phyloP scores from a whole-genome alignment of 495 filamentous ascomycete genomes.

The Lichina pygmaea region DNA sequence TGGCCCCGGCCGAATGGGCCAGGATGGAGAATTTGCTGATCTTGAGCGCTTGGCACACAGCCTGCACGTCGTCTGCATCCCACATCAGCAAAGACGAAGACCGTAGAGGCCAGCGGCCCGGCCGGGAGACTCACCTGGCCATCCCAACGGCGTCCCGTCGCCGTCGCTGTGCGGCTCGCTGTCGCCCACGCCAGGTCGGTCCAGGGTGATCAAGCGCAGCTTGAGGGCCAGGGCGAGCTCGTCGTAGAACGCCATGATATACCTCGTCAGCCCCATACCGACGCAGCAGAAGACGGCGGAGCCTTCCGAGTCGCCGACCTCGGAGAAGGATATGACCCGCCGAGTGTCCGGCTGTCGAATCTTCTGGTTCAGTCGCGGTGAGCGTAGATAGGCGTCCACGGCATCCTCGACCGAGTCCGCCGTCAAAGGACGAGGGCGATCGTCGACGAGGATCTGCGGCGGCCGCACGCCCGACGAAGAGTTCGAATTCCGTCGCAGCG shows the following conservation, averaged over 20 bases:
- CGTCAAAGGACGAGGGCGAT: conserved; percentile 44
- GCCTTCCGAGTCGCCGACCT: conserved; percentile 81
- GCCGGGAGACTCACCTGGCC: conserved; percentile 44
- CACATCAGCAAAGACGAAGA: neutral
- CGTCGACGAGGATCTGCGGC: conserved; percentile 7
- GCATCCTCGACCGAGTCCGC: conserved; percentile 73
- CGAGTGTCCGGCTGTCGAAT: conserved; percentile 64
- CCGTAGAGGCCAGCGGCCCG: neutral
- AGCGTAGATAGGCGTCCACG: conserved; percentile 61
- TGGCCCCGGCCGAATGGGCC: conserved; percentile 91
- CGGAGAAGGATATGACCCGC: conserved; percentile 78
- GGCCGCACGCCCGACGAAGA: neutral
- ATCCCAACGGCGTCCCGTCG: conserved; percentile 63
- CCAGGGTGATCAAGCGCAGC: conserved; percentile 73
- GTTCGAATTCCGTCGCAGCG: neutral
- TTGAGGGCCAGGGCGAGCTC: conserved; percentile 76
- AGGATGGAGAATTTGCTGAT: conserved; percentile 94
- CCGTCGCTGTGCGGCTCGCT: conserved; percentile 63
- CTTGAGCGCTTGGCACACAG: conserved; percentile 75
- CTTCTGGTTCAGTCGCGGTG: conserved; percentile 64
- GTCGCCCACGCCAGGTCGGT: conserved; percentile 82
- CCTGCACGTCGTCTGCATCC: conserved; percentile 67
- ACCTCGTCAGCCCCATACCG: conserved; percentile 90
- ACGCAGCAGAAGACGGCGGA: conserved; percentile 91
- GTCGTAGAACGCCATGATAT: conserved; percentile 93